Base-by-base conservation (phyloP, 768 basidiomycete species). In the Pulveroboletus frians region DNA sequence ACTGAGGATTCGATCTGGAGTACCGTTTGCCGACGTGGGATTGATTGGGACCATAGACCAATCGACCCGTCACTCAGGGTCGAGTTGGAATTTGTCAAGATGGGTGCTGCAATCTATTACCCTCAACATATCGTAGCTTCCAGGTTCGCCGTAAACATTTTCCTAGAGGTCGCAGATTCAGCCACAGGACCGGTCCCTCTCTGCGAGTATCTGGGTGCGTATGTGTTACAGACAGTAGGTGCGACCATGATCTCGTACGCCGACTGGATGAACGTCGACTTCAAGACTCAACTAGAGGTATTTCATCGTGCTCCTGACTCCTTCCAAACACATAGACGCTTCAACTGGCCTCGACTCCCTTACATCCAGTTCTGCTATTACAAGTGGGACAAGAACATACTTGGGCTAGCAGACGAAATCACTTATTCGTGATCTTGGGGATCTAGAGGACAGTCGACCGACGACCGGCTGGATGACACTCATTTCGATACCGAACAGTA, bases 151-250 rank as follows among this genome's bases (percentile, higher is more conserved):
- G 54, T 66, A 2, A 68, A 68, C 38, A 39, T 66, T 0, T 66
- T 65, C 23, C 9, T 59, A 15, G 57, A 65, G 42, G 0, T 43
- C 1, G 31, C 44, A 5, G n/a, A 40, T 26, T 2, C 39, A 35
- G 10, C 18, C 3, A 9, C 15, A 2, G 40, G 36, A 11, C 8
- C 15, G 7, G 9, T 31, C 46, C 51, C 34, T 8, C 8, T 9
- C 0, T 52, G 56, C 39, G 36, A 60, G 39, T 66, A 67, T 38
- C 5, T 66, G n/a, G 66, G 63, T 46, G 56, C 59, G n/a, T 65
- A 43, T 40, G 37, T 67, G 4, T 32, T 67, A 1, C 43, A 52
- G 17, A 8, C 27, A 7, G 13, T 49, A 15, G 39, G 50, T 17
- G 1, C 15, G 0, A 42, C 31, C 2, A 6, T 26, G 23, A 42